Evolutionary conservation across 768 basidiomycete species (phyloP), one percentile per base, ranked within the genome.

Genomic region (Suillus bovinus): DNA sequence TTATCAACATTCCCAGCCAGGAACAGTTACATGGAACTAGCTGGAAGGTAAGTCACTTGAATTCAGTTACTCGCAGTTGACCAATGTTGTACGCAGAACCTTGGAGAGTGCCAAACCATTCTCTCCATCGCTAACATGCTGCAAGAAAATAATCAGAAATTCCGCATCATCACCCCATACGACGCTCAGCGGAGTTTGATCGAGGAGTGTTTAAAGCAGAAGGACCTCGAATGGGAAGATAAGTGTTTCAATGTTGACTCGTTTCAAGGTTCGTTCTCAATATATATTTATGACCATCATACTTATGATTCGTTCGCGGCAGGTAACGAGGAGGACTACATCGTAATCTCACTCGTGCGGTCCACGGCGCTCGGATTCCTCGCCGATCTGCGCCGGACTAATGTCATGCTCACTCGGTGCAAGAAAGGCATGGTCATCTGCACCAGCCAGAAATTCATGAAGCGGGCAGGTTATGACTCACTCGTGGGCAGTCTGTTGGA

Each of bases 361-460:
- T 81, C 89, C 0, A 74, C 74, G 38, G 81, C 78, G 4, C 76
- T 88, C 53, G 93, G 92, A 5, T 94, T 94, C 66, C 77, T 94
- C 38, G 69, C 73, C 16, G 86, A 86, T 67, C 66, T 80, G 11
- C 81, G 88, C 33, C 81, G 93, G 20, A 88, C 89, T 59, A 94
- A 94, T 86, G 92, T 94, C 62, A 93, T 94, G 91, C 86, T 94
- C 9, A 88, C 86, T 53, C 84, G 93, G 41, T 92, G 88, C 80
- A 88, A 89, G 71, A 79, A 76, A 56, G 88, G 86, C 34, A 93
- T 94, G 91, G 86, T 86, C 62, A 88, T 94, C 66, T 78, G 88
- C 58, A 80, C 87, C 24, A 90, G 80, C 67, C 77, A 78, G 65
- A 76, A 76, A 20, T 94, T 93, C 69, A 76, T 94, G 44, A 66